Conservation (phyloP, 352 stramenopile genomes). For the Thalassiosira mediterranea region DNA sequence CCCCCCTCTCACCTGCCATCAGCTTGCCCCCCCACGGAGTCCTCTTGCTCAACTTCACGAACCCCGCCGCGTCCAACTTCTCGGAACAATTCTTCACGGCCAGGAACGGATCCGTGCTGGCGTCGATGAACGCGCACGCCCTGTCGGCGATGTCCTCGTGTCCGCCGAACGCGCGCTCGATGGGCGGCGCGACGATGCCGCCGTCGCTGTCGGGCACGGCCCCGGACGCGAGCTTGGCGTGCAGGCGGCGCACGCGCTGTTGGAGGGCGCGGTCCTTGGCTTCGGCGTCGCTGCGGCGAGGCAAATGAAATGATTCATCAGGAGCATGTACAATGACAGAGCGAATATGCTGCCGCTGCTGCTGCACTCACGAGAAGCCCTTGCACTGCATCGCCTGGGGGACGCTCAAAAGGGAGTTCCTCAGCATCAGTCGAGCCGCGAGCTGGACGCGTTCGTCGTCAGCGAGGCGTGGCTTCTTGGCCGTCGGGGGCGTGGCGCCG, state of each 20-base stretch:
- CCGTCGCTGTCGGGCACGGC: not conserved
- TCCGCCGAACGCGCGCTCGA: slow-evolving; percentile 22
- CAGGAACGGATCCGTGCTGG: slow-evolving; percentile 75
- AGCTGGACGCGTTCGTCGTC: slow-evolving; percentile 20
- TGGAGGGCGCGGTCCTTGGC: slow-evolving; percentile 35
- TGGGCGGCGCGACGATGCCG: not conserved
- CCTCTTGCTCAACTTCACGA: slow-evolving; percentile 50
- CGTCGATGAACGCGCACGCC: slow-evolving; percentile 69
- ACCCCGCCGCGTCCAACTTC: slow-evolving; percentile 62
- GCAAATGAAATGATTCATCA: not conserved
- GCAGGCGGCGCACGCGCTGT: slow-evolving; percentile 28
- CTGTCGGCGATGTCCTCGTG: slow-evolving; percentile 59
- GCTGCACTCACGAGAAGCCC: slow-evolving; percentile 26
- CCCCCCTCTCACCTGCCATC: slow-evolving; percentile 52
- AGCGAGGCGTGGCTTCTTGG: slow-evolving; percentile 20
- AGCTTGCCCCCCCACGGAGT: slow-evolving; percentile 58
- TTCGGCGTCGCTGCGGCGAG: slow-evolving; percentile 16
- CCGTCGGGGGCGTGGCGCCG: not conserved
- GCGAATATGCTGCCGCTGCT: not conserved
- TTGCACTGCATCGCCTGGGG: slow-evolving; percentile 23
- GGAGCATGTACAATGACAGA: not conserved
- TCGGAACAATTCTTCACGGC: slow-evolving; percentile 61
- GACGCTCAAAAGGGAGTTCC: slow-evolving; percentile 8
- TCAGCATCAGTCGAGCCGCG: slow-evolving; percentile 19
- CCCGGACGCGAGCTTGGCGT: slow-evolving; percentile 11